Conservation (phyloP, 2,329 filamentous ascomycete genomes). For the Venturia carpophila region DNA sequence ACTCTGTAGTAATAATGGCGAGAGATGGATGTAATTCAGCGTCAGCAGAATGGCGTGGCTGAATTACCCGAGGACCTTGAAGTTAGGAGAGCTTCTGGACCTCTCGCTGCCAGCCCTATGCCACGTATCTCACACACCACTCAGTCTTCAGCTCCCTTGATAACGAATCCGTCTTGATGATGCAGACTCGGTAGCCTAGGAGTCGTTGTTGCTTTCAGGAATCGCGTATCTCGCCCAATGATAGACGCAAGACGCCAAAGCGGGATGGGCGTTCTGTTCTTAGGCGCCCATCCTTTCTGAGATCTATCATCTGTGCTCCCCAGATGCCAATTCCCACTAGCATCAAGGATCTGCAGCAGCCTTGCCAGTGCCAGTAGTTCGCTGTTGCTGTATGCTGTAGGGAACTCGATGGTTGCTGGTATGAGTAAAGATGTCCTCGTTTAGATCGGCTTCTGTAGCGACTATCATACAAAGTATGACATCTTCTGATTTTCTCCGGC, state of each 20-base stretch:
- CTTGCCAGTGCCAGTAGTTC: constrained; percentile 2
- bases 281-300: not conserved
- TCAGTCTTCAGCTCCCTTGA: not conserved
- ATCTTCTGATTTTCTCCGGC: no score
- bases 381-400: constrained; percentile 5
- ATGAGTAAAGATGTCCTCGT: not conserved
- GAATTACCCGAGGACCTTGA: not conserved
- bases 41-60: not conserved
- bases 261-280: not conserved
- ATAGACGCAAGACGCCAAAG: not conserved
- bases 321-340: not conserved
- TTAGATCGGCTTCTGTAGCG: not conserved
- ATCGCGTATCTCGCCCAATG: constrained; percentile 3
- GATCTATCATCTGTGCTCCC: not conserved
- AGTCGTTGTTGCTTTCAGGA: not conserved
- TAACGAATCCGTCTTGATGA: not conserved
- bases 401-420: not conserved
- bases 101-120: constrained; percentile 1
- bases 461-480: not conserved
- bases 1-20: not conserved
- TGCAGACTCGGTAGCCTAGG: not conserved
- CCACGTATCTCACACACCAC: not conserved
- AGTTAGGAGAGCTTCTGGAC: not conserved
- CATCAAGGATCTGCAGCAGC: constrained; percentile 3
- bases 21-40: not conserved